phyloP scores from a whole-genome alignment of 1,284 basidiomycete genomes.

The Erythrobasidium hasegawianum region DNA sequence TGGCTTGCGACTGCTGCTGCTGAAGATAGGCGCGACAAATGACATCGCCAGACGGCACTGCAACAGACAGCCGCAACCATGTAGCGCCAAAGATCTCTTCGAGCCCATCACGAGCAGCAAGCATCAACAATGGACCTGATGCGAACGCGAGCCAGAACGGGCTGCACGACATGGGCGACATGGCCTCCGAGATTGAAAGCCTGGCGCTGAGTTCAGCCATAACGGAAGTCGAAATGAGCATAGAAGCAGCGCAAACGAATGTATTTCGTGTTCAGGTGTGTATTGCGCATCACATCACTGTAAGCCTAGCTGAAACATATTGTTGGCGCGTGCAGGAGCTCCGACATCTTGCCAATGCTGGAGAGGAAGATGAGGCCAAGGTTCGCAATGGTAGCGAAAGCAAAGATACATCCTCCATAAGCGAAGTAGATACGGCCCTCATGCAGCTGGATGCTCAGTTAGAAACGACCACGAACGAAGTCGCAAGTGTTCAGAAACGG shows the following conservation, averaged over 20 bases:
- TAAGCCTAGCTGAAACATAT: background rate
- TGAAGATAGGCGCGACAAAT: too few species aligned
- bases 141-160: background rate
- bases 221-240: conserved; percentile 38
- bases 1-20: too few species aligned
- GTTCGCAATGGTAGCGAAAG: background rate
- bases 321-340: conserved; percentile 35
- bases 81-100: too few species aligned
- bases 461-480: conserved; percentile 65
- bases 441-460: conserved; percentile 72
- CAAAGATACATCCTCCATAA: conserved; percentile 48
- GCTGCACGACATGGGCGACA: conserved; percentile 3
- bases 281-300: background rate
- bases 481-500: conserved; percentile 62
- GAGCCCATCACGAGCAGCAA: too few species aligned
- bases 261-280: conserved; percentile 44
- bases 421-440: conserved; percentile 71
- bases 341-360: conserved; percentile 34
- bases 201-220: conserved; percentile 37
- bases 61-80: too few species aligned
- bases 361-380: background rate
- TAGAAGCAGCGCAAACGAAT: conserved; percentile 40
- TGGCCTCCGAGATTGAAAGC: conserved; percentile 28
- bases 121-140: too few species aligned
- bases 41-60: too few species aligned